A percentile compares a stretch with the other conserved stretches of the same genome.
Conservation (phyloP, 768 basidiomycete genomes). For the Tephrocybe sp. region DNA sequence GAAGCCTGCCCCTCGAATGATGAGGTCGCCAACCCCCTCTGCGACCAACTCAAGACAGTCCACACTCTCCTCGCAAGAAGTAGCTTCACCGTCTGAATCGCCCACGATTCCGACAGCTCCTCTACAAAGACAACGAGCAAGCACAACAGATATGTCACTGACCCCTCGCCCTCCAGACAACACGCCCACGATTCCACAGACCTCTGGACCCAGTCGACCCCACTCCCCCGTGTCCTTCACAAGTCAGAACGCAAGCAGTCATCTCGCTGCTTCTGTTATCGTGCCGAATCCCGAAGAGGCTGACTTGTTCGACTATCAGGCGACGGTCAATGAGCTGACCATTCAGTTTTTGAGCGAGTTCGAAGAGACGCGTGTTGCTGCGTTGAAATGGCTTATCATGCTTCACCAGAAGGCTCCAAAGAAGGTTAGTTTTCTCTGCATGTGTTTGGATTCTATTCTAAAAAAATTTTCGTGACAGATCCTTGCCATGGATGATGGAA, state of each 20-base stretch:
- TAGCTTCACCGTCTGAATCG: constrained; percentile 37
- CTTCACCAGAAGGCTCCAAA: constrained; percentile 96
- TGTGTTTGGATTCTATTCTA: not conserved
- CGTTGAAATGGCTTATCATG: constrained; percentile 98
- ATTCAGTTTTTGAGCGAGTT: constrained; percentile 95
- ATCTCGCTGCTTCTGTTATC: constrained; percentile 24
- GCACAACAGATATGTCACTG: constrained; percentile 36
- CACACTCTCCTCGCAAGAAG: constrained; percentile 47
- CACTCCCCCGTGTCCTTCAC: constrained; percentile 60
- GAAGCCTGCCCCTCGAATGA: constrained; percentile 33
- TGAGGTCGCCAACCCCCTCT: constrained; percentile 60
- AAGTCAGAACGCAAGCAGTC: constrained; percentile 37
- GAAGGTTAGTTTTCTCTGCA: constrained; percentile 52
- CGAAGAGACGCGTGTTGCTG: constrained; percentile 94
- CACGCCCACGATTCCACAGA: constrained; percentile 20
- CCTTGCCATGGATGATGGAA: constrained; percentile 93
- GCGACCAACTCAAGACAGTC: constrained; percentile 50
- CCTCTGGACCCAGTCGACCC: constrained; percentile 49
- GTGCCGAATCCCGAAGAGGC: constrained; percentile 40
- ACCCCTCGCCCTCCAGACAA: constrained; percentile 37
- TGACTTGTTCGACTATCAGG: constrained; percentile 89
- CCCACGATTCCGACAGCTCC: constrained; percentile 21
- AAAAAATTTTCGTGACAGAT: constrained; percentile 52
- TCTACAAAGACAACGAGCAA: constrained; percentile 25
- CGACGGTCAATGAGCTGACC: constrained; percentile 90